These are phyloP conservation scores for Volvox africanus DNA, from an alignment of 139 green algal genomes.

Conservation along the genomic window DNA sequence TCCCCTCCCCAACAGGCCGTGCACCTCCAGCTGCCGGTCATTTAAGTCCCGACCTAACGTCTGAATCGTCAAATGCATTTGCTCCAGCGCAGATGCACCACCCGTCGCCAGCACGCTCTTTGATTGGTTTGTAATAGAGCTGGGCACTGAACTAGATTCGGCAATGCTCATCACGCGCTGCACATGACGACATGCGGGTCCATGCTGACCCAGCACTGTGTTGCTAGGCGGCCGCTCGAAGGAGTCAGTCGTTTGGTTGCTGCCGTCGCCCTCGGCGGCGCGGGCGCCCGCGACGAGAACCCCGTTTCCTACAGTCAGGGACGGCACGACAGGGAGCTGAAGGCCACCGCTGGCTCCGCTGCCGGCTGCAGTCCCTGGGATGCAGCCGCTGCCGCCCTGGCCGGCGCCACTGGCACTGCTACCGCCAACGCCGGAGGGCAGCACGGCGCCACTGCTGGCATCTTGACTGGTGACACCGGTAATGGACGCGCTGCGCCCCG, in stretches of 20 bases:
- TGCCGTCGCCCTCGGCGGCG: not conserved
- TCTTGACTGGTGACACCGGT: not conserved
- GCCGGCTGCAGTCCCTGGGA: not conserved
- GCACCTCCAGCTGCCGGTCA: slow-evolving; percentile 46
- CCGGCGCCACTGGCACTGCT: not conserved
- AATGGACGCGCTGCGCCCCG: not conserved
- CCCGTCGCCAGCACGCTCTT: not conserved
- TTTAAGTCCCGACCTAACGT: slow-evolving; percentile 21
- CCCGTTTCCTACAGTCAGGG: not conserved
- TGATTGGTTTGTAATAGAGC: not conserved
- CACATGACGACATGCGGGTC: not conserved
- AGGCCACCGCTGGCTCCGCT: not conserved
- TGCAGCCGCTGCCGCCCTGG: not conserved
- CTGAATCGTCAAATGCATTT: slow-evolving; percentile 30
- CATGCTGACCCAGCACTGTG: slow-evolving; percentile 6
- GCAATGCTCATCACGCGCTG: not conserved
- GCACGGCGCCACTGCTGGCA: slow-evolving; percentile 1
- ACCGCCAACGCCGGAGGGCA: not conserved
- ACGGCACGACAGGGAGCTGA: not conserved
- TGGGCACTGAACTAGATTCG: not conserved
- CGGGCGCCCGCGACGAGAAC: not conserved
- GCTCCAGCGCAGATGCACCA: not conserved
- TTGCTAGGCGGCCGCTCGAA: slow-evolving; percentile 29
- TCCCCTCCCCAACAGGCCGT: slow-evolving; percentile 42
- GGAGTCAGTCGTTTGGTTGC: slow-evolving; percentile 19